Evolutionary conservation across 2,329 filamentous ascomycete genomes (phyloP).

Genomic region (Truncatella angustata): DNA sequence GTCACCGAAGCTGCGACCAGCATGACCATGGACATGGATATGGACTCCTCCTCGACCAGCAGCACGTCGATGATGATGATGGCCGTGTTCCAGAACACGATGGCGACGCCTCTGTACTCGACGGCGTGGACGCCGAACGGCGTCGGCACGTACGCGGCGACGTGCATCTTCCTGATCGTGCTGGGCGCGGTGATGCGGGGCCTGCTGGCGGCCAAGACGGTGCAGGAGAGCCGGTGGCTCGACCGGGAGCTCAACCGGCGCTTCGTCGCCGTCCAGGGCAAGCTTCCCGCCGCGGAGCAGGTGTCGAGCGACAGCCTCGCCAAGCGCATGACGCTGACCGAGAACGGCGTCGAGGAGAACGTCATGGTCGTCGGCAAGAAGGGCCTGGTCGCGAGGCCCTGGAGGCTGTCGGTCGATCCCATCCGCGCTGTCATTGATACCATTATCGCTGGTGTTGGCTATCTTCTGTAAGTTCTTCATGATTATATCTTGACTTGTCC

Average conservation of each 20-base stretch:
- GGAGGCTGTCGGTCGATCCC: slow-evolving; percentile 70
- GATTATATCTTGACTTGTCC: background rate
- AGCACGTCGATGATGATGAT: slow-evolving; percentile 41
- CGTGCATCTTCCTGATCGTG: slow-evolving; percentile 85
- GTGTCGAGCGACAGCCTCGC: slow-evolving; percentile 58
- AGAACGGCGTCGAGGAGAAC: slow-evolving; percentile 77
- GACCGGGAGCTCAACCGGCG: slow-evolving; percentile 70
- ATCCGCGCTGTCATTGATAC: slow-evolving; percentile 29
- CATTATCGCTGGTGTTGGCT: slow-evolving; percentile 26
- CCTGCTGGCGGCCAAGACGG: slow-evolving; percentile 69
- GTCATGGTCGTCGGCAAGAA: slow-evolving; percentile 69
- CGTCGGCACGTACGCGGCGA: slow-evolving; percentile 75
- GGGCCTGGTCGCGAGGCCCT: slow-evolving; percentile 58
- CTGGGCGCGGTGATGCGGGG: slow-evolving; percentile 69
- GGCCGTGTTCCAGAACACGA: slow-evolving; percentile 57
- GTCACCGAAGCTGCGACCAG: background rate
- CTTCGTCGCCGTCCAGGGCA: slow-evolving; percentile 72
- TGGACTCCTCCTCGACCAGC: slow-evolving; percentile 13
- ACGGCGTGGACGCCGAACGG: slow-evolving; percentile 69
- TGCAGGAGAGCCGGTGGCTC: slow-evolving; percentile 62
- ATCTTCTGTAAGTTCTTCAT: slow-evolving; percentile 28
- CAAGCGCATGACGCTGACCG: slow-evolving; percentile 63
- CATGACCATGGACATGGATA: slow-evolving; percentile 25
- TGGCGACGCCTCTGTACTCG: slow-evolving; percentile 55
- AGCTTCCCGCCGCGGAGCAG: slow-evolving; percentile 56